Percentiles rank a stretch among this genome's conserved stretches.
Conservation (phyloP, 805 yeast genomes). For the Candida jianshihensis region DNA sequence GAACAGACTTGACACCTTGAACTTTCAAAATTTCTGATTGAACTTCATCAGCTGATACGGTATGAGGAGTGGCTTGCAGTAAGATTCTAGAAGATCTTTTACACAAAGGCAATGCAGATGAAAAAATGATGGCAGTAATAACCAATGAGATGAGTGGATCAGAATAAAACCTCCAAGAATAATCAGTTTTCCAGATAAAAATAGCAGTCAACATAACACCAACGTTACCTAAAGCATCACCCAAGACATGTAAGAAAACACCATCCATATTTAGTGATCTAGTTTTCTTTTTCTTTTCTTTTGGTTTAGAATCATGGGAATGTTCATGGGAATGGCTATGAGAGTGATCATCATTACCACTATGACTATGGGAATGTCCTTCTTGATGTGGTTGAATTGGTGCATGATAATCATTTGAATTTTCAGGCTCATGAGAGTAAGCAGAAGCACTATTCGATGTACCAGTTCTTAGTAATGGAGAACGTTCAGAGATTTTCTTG, state of each 20-base stretch:
- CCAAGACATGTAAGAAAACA: conserved; percentile 88
- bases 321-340: conserved; percentile 3
- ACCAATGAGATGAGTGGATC: conserved; percentile 85
- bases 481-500: conserved; percentile 23
- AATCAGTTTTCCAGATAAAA: conserved; percentile 91
- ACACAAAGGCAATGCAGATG: conserved; percentile 88
- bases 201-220: conserved; percentile 89
- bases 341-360: conserved; percentile 7
- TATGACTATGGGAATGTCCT: conserved; percentile 1
- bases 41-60: conserved; percentile 69
- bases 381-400: conserved; percentile 2
- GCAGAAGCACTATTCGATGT: conserved; percentile 1
- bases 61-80: conserved; percentile 88
- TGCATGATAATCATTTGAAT: conserved; percentile 5
- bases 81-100: conserved; percentile 79
- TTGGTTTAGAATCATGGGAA: conserved; percentile 2
- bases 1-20: conserved; percentile 75
- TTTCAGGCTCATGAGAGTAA: conserved; percentile 16
- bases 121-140: conserved; percentile 82
- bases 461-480: conserved; percentile 5
- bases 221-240: conserved; percentile 92
- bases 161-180: conserved; percentile 75
- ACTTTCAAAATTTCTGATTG: conserved; percentile 59
- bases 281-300: conserved; percentile 15
- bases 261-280: conserved; percentile 96